Evolutionary conservation across 495 filamentous ascomycete genomes (phyloP), one percentile per base, ranked within the genome.

Genomic region (Cercophora scortea): DNA sequence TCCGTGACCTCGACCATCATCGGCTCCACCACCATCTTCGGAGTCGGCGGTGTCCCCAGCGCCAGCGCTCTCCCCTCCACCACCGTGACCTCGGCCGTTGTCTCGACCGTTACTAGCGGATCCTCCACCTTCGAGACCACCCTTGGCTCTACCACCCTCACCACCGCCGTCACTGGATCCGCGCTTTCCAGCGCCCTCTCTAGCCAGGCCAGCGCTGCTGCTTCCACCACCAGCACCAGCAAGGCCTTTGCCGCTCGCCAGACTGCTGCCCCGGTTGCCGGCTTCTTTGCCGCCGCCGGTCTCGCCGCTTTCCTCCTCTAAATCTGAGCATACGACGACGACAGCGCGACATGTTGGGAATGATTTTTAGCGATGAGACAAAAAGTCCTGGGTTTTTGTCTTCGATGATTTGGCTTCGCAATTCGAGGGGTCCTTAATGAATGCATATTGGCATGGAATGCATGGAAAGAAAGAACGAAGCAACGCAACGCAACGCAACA

Each of bases 231-330:
- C 19, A 56, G 46, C 52, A 47, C 57, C 34, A 65, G 60, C 56
- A 54, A 25, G 43, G 60, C 32, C 15, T 32, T 40, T 10, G 56
- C 50, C 49, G 50, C 61, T 36, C 63, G 63, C 42, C 46, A 50
- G 36, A 69, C 67, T 1, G 63, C 59, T 32, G 65, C 61, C 36
- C 67, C 67, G 8, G 50, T 54, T n/a, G 47, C 60, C 38, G 64
- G 67, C n/a, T 41, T 67, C 52, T 32, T 70, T 38, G 65, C 63
- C 42, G 67, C 65, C 18, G 67, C 67, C n/a, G 67, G 67, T 47
- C 44, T 70, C 17, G 67, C 65, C 8, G 63, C 59, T 17, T 53
- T 54, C 42, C 52, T 70, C 25, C 63, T 70, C 17, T 70, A 61
- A 63, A 35, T 13, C 13, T 17, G 8, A 19, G 12, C 32, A 25